Conservation (phyloP, 768 basidiomycete species). For the Asterophora parasitica region DNA sequence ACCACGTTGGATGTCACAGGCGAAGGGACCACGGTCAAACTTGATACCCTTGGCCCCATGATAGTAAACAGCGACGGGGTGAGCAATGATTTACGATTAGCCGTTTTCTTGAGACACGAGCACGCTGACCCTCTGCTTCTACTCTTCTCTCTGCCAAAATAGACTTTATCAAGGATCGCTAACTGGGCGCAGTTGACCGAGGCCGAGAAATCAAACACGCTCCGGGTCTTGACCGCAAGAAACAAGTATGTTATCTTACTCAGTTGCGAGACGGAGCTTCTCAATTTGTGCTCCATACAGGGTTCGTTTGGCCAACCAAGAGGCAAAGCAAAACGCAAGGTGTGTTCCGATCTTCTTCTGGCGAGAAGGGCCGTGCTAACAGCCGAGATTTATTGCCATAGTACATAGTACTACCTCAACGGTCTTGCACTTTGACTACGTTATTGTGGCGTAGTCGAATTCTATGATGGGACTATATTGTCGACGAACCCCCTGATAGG, state of each 20-base stretch:
- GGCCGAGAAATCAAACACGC: conserved; percentile 50
- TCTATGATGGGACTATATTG: too few species aligned
- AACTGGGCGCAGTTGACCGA: conserved; percentile 61
- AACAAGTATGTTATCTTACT: conserved; percentile 33
- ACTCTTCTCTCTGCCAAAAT: neutral
- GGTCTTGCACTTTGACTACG: too few species aligned
- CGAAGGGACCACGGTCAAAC: conserved; percentile 32
- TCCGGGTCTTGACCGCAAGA: conserved; percentile 48
- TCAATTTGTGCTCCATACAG: conserved; percentile 10
- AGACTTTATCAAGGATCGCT: conserved; percentile 63
- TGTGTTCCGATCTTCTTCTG: neutral
- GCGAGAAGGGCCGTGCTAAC: too few species aligned
- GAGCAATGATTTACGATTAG: too few species aligned
- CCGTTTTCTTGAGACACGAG: neutral
- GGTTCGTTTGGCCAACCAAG: conserved; percentile 27
- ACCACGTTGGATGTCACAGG: conserved; percentile 6
- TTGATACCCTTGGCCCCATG: conserved; percentile 61
- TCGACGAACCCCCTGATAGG: too few species aligned
- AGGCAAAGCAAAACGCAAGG: conserved; percentile 19
- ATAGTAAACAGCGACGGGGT: conserved; percentile 68
- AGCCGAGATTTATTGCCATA: too few species aligned
- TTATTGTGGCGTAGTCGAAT: too few species aligned
- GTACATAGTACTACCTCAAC: too few species aligned
- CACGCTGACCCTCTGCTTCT: neutral
- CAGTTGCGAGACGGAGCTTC: neutral